These are phyloP conservation scores for Symbiodinium natans DNA, from an alignment of 73 alveolate species.

Conservation along the genomic window DNA sequence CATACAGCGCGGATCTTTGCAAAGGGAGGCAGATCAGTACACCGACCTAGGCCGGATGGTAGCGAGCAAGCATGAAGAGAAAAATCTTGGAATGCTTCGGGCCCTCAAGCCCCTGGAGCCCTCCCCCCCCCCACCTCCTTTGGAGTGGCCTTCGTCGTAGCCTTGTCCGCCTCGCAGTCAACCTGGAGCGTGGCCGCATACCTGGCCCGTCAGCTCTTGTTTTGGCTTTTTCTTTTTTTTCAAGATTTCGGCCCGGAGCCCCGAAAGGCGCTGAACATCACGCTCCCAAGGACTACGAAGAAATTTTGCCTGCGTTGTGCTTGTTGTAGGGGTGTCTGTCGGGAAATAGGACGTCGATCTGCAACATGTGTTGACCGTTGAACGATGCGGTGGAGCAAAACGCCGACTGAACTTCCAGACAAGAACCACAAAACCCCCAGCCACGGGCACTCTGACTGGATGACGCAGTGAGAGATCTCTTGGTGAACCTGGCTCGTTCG, in stretches of 20 bases:
- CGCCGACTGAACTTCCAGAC: neutral
- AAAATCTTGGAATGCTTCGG: too few relatives aligned
- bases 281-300: neutral
- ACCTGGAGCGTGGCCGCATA: conserved; percentile 56
- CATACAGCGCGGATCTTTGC: too few relatives aligned
- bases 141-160: neutral
- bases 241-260: neutral
- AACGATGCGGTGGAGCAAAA: neutral
- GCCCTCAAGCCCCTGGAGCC: too few relatives aligned
- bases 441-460: conserved; percentile 61
- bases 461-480: conserved; percentile 78
- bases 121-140: neutral
- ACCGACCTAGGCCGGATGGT: too few relatives aligned
- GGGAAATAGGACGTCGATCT: too few relatives aligned
- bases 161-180: neutral
- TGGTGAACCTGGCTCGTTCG: conserved; percentile 22
- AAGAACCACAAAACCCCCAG: neutral
- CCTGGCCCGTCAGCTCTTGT: neutral
- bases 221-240: neutral
- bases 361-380: neutral
- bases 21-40: too few relatives aligned
- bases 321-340: too few relatives aligned
- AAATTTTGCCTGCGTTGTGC: neutral
- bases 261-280: neutral
- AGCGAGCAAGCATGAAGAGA: too few relatives aligned